Evolutionary conservation across 1,139 yeast species (phyloP), one percentile per base, ranked within the genome.

Genomic region (Eremothecium coryli): DNA sequence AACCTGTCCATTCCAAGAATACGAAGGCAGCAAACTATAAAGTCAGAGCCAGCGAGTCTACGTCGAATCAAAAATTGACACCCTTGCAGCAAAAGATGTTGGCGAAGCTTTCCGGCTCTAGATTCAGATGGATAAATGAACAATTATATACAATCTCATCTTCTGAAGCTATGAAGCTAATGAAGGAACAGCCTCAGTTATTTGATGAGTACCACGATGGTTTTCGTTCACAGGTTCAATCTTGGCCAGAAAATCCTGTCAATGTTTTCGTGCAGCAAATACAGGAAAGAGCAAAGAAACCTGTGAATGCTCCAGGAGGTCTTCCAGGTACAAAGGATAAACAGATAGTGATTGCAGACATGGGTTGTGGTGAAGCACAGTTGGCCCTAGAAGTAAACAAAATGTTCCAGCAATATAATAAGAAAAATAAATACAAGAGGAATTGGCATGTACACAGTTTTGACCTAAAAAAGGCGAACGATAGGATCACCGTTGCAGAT

Each of bases 341-440:
- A 42, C 62, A 62, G 26, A 77, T 86, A 24, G 85, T 81, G 2
- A 71, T 90, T 37, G 96, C 97, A 0, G 98, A 90, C 62, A 86
- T 90, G 96, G 98, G 98, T 9, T 90, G 98, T 60, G 98, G 98
- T 33, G 98, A 90, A 58, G 97, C 97, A 0, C 82, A 81, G 50
- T 66, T 90, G 29, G 77, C 95, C 1, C 58, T 70, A 24, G 82
- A 84, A 44, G 68, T 85, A 26, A 62, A 65, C 30, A 66, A 69
- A 14, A 72, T 73, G 46, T 64, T 71, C 35, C 55, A 60, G 37
- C 49, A 58, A 44, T 38, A 59, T 27, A 63, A 62, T 31, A 63
- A 56, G 40, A 61, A 52, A 39, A 39, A 45, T 26, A 53, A 49
- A 40, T 44, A 60, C 47, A 36, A 54, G 48, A 41, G 73, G 34